These are phyloP conservation scores for Conticribra guillardii DNA, from an alignment of 108 stramenopile genomes.

Conservation along the genomic window DNA sequence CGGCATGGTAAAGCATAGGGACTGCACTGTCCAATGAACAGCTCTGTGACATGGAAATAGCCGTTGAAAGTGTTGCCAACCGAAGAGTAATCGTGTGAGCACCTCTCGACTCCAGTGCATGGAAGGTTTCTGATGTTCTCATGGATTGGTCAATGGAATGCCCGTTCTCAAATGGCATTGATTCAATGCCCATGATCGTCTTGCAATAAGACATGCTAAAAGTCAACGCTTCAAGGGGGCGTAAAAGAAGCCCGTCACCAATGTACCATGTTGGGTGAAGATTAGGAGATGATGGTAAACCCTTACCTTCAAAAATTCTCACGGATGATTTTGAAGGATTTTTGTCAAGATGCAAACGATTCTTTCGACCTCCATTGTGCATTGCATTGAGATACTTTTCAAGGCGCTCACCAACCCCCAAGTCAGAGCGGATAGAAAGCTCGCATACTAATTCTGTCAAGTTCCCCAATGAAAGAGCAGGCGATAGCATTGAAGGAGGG, in stretches of 20 bases:
- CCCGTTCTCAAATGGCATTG: constrained; percentile 1
- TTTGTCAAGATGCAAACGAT: constrained; percentile 2
- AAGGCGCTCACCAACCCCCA: constrained; percentile 74
- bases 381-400: constrained; percentile 51
- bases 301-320: constrained; percentile 8
- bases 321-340: neutral
- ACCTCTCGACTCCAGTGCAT: constrained; percentile 60
- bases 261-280: constrained; percentile 83
- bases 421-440: constrained; percentile 63
- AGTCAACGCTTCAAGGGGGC: constrained; percentile 59
- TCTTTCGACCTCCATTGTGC: constrained; percentile 19
- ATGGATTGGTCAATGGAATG: constrained; percentile 3
- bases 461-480: constrained; percentile 43
- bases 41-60: constrained; percentile 37
- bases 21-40: neutral
- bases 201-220: constrained; percentile 58
- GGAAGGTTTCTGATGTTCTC: constrained; percentile 43
- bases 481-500: constrained; percentile 36
- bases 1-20: constrained; percentile 1
- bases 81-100: constrained; percentile 68
- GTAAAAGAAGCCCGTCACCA: constrained; percentile 85
- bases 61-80: constrained; percentile 45
- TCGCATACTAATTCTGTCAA: constrained; percentile 65
- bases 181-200: constrained; percentile 46
- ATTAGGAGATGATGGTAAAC: constrained; percentile 27